These are phyloP conservation scores for Leccinum pellstonianum DNA, from an alignment of 768 basidiomycete species.

Conservation along the genomic window DNA sequence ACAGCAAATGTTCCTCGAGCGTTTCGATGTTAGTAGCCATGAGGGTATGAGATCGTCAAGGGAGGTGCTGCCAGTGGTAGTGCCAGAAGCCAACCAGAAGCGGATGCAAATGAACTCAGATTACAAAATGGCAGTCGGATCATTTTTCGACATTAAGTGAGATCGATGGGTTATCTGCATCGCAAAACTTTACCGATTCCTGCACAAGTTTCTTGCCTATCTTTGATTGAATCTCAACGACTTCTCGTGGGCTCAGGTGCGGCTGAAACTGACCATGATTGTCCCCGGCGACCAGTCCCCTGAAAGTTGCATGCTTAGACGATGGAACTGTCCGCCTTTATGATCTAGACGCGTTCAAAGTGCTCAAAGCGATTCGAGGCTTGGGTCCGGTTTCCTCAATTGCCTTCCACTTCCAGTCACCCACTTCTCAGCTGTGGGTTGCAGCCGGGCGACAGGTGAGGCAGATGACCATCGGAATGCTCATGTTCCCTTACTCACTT, in stretches of 20 bases:
- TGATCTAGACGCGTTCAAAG: conserved; percentile 55
- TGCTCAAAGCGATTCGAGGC: conserved; percentile 60
- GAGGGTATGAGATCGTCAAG: not conserved
- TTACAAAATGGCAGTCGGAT: not conserved
- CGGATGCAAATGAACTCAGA: not conserved
- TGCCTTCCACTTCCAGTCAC: conserved; percentile 42
- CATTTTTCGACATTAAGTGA: not conserved
- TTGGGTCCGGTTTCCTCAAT: conserved; percentile 66
- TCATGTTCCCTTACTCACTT: not conserved
- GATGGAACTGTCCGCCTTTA: conserved; percentile 74
- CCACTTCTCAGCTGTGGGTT: conserved; percentile 57
- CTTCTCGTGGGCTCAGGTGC: conserved; percentile 65
- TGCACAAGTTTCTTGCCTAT: conserved; percentile 52
- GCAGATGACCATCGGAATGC: not conserved
- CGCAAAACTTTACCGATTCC: conserved; percentile 40
- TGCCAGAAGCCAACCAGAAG: no score
- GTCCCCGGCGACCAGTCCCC: not conserved
- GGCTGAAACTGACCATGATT: conserved; percentile 9
- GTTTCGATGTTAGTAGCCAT: conserved; percentile 33
- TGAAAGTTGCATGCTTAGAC: conserved; percentile 37
- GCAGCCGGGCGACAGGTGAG: conserved; percentile 60
- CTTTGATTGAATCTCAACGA: conserved; percentile 46
- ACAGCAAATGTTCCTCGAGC: conserved; percentile 52
- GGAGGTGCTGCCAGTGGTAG: not conserved
- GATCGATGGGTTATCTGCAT: conserved; percentile 1